Evolutionary conservation across 768 basidiomycete species (phyloP), one percentile per base, ranked within the genome.

Genomic region (Steccherinum ochraceum): DNA sequence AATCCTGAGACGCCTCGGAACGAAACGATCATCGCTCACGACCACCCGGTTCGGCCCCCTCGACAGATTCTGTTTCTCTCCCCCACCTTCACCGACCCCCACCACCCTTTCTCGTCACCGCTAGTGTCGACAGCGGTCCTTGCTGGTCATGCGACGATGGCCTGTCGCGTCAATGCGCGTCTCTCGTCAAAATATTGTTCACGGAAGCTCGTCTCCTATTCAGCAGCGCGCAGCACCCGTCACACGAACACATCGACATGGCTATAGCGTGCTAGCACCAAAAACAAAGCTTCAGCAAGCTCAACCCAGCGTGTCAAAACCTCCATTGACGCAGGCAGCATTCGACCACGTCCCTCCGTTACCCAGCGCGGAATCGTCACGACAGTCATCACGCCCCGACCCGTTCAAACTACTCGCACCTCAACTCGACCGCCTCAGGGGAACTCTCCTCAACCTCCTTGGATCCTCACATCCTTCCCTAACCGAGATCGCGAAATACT

Each of bases 391-490:
- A 23, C 70, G 68, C 21, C 71, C 73, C 24, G 86, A 92, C 63
- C 89, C 93, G 21, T 80, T 84, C 60, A 60, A 71, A 10, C 69
- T 93, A 40, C 79, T 96, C 53, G 78, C 80, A 40, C 69, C 82
- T 13, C 89, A 98, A 63, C 78, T 98, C 26, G 64, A 75, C 21
- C 73, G 77, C 49, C 73, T 99, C 40, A 83, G 86, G 51, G 74
- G 78, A 18, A 84, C 80, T 46, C 75, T 98, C 41, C 73, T 93
- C 53, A 71, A 74, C 52, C 77, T 98, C 39, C 77, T 98, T 5
- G 93, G 92, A 18, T 86, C 89, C 2, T 87, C 92, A 5, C 91
- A 97, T 66, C 89, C 95, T 1, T 81, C 83, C 3, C 82, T 98
- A 47, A 81, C 85, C 53, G 83, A 89, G 47, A 84, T 96, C 49